Conservation (phyloP, 495 filamentous ascomycete species). For the Polyplosphaeria fusca region DNA sequence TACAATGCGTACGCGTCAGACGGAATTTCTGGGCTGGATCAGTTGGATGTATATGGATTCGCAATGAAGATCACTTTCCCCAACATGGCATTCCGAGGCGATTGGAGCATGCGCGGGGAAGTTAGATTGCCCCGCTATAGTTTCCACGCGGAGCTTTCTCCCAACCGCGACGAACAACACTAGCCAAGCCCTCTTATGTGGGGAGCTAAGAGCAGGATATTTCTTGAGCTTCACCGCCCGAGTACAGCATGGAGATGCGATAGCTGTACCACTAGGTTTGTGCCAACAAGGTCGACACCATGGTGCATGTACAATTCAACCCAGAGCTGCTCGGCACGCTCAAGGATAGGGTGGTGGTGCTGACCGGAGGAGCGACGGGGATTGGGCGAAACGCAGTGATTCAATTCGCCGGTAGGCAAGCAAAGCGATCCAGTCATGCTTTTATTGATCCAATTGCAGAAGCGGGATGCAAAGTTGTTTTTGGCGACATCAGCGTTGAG, state of each 20-base stretch:
- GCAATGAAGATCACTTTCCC: not conserved
- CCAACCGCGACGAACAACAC: constrained; percentile 1
- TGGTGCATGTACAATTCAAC: constrained; percentile 26
- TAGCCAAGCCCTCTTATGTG: constrained; percentile 16
- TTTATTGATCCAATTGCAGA: constrained; percentile 16
- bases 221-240: too few species aligned
- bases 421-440: not conserved
- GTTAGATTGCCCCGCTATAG: constrained; percentile 10
- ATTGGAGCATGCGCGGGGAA: too few species aligned
- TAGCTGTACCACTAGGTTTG: too few species aligned
- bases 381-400: constrained; percentile 40
- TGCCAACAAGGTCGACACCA: constrained; percentile 4
- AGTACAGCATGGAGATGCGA: too few species aligned
- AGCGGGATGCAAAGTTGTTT: constrained; percentile 41
- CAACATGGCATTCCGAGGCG: too few species aligned
- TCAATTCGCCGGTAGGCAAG: constrained; percentile 36
- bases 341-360: constrained; percentile 40
- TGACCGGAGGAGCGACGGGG: constrained; percentile 44
- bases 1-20: constrained; percentile 15
- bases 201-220: constrained; percentile 11
- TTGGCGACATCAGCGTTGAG: constrained; percentile 40
- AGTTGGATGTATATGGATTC: constrained; percentile 3
- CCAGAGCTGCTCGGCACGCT: constrained; percentile 23
- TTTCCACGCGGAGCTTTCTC: constrained; percentile 11
- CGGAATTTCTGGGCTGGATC: not conserved